These are phyloP conservation scores for Pisolithus thermaeus DNA, from an alignment of 1,284 basidiomycete species.

Conservation along the genomic window DNA sequence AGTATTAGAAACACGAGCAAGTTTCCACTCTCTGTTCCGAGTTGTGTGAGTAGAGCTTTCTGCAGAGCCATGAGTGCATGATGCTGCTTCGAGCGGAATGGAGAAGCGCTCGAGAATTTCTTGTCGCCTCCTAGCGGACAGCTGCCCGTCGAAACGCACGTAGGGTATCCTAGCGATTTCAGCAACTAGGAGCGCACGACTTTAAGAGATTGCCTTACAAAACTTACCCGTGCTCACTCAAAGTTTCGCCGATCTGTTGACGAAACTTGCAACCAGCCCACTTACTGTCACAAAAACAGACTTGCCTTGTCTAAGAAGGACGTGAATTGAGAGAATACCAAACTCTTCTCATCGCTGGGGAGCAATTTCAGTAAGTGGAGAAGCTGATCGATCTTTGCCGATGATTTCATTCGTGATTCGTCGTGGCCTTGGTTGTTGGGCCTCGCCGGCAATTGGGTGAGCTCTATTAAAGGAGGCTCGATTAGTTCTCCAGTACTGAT, in stretches of 20 bases:
- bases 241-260: constrained; percentile 58
- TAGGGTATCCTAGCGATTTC: constrained; percentile 60
- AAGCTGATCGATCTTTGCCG: constrained; percentile 81
- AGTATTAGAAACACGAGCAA: background rate
- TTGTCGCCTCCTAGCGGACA: constrained; percentile 74
- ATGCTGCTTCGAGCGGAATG: constrained; percentile 46
- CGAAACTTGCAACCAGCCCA: background rate
- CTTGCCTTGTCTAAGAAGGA: constrained; percentile 72
- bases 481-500: constrained; percentile 58
- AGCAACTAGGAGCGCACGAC: constrained; percentile 6
- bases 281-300: background rate
- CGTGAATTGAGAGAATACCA: constrained; percentile 85
- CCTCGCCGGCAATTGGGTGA: constrained; percentile 51
- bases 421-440: constrained; percentile 38
- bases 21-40: background rate
- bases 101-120: constrained; percentile 74
- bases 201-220: background rate
- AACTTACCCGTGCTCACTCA: constrained; percentile 60
- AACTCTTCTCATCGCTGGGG: constrained; percentile 65
- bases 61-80: constrained; percentile 11
- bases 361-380: constrained; percentile 67
- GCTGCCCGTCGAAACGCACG: constrained; percentile 77
- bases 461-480: constrained; percentile 60
- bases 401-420: constrained; percentile 48
- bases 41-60: constrained; percentile 3